phyloP scores from a whole-genome alignment of 148 eudicot species.

The Heliosperma pusillum region DNA sequence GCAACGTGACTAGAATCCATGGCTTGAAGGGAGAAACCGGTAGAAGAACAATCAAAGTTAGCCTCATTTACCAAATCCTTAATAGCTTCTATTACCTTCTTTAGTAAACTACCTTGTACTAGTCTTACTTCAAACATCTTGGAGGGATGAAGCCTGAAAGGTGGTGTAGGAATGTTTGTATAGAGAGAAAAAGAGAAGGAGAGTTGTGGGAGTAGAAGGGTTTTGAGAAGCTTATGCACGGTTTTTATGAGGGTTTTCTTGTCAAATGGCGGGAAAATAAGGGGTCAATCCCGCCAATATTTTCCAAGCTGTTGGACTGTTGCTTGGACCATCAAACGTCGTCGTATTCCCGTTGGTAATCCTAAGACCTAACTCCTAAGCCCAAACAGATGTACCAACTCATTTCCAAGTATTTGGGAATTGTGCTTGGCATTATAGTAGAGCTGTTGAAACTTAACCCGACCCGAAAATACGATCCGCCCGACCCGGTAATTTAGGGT shows the following conservation, averaged over 20 bases:
- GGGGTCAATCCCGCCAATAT: constrained; percentile 24
- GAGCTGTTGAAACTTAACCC: too few relatives aligned
- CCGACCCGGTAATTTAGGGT: too few relatives aligned
- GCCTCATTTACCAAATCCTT: constrained; percentile 66
- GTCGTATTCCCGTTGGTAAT: not conserved
- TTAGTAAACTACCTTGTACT: constrained; percentile 50
- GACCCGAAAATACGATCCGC: too few relatives aligned
- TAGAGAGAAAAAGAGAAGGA: not conserved
- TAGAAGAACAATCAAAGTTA: constrained; percentile 58
- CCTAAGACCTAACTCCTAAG: too few relatives aligned
- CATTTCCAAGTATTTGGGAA: too few relatives aligned
- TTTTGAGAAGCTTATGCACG: not conserved
- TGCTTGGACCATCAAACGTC: not conserved
- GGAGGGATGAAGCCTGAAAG: too few relatives aligned
- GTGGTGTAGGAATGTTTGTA: not conserved
- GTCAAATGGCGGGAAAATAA: constrained; percentile 36
- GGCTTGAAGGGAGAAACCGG: constrained; percentile 66
- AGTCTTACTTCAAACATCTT: constrained; percentile 56
- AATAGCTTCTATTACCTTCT: constrained; percentile 60
- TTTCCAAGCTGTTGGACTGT: not conserved
- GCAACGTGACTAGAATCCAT: constrained; percentile 83
- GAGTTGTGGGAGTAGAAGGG: not conserved
- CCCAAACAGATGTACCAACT: too few relatives aligned
- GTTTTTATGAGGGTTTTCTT: not conserved
- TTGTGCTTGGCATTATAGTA: too few relatives aligned